A percentile compares a stretch with the other conserved stretches of the same genome.
Conservation (phyloP, 208 protist genomes). For the Acanthamoeba castellanii region DNA sequence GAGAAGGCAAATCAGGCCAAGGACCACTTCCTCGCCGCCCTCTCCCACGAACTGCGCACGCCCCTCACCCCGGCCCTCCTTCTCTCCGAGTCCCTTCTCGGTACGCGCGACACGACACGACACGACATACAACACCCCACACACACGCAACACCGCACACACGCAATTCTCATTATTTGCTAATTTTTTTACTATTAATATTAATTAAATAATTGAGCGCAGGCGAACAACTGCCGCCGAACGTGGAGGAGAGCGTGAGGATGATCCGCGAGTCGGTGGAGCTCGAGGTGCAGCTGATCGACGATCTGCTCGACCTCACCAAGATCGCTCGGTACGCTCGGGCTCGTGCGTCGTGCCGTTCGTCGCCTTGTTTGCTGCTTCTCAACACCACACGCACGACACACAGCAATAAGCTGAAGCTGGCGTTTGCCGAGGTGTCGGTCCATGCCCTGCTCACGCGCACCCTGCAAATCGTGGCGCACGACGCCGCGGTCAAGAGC, state of each 20-base stretch:
- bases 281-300: constrained; percentile 51
- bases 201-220: no score
- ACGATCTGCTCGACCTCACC: constrained; percentile 63
- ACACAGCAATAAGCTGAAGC: neutral
- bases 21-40: constrained; percentile 48
- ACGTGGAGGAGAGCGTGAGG: constrained; percentile 2
- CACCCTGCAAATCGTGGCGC: neutral
- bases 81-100: neutral
- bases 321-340: neutral
- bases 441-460: neutral
- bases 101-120: neutral
- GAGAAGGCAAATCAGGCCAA: constrained; percentile 9
- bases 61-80: constrained; percentile 23
- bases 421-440: neutral
- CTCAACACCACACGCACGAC: no score
- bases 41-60: constrained; percentile 42
- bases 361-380: no score
- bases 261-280: neutral
- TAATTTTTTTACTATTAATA: no score
- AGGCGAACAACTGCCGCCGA: neutral
- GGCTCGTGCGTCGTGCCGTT: no score
- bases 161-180: no score
- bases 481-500: neutral
- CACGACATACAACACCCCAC: no score
- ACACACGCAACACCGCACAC: no score